Base-by-base conservation (phyloP, 2,329 filamentous ascomycete species). In the Colletotrichum destructivum region DNA sequence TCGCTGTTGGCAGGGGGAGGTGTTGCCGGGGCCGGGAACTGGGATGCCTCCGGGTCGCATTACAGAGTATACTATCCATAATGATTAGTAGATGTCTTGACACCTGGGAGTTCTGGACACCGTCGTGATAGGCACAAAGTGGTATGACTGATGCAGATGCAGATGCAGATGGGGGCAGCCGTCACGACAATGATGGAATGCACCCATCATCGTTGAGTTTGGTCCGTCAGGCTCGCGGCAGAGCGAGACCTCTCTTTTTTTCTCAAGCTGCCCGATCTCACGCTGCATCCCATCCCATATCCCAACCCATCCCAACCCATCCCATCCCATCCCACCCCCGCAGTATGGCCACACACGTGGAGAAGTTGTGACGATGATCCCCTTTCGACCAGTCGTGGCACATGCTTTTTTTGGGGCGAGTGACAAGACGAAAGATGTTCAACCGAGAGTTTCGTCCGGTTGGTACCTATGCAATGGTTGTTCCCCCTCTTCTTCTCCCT, bases 291-390 rank as follows among this genome's bases (percentile, higher is more conserved):
- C 31, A 35, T 35, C 31, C 31, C 31, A 35, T 35, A 35, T 35
- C 31, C 26, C 52, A 55, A 49, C 47, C n/a, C 40, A 54, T 26
- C 26, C 18, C 57, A 62, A 21, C 40, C 47, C 64, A 4, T 21
- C 23, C 31, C 18, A 18, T 42, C 18, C 21, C 42, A 61, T 49
- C 21, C n/a, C 47, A 18, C 21, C 11, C 49, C 56, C 44, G 18
- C 21, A 51, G 59, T 60, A 64, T 57, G 52, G 60, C 35, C 40
- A 26, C 66, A 59, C 46, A 69, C 66, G 66, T 65, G 66, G 66
- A 35, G 44, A 66, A 42, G 54, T 44, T 40, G 38, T 66, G 61
- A 35, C 18, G 38, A 35, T 23, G 46, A 69, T 52, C 44, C 23
- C 47, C 42, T 15, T 44, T 18, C 26, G 9, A 54, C 31, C 44